These are phyloP conservation scores for Beauveria rudraprayagi DNA, from an alignment of 2,329 filamentous ascomycete genomes.

Conservation along the genomic window DNA sequence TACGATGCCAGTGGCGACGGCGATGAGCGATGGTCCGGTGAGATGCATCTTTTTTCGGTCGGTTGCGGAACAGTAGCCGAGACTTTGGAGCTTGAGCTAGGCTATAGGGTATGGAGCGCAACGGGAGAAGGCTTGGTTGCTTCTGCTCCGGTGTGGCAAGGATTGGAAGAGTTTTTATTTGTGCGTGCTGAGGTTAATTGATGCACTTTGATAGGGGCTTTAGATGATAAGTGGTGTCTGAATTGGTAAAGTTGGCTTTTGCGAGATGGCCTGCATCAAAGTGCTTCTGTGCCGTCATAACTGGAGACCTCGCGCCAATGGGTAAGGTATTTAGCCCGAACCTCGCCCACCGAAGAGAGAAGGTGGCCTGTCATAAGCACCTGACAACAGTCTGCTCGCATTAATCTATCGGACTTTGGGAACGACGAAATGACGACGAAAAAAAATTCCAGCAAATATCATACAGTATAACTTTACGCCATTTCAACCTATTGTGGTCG, in stretches of 20 bases:
- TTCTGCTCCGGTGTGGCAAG: background rate
- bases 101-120: background rate
- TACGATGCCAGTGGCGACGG: conserved; percentile 29
- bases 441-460: background rate
- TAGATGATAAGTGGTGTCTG: background rate
- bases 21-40: conserved; percentile 24
- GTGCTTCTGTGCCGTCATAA: background rate
- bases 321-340: too few relatives aligned
- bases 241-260: background rate
- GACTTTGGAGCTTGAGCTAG: background rate
- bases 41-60: conserved; percentile 8
- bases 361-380: background rate
- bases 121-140: background rate
- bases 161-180: background rate
- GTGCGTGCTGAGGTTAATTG: background rate
- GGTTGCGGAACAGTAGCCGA: background rate
- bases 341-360: background rate
- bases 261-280: background rate
- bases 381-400: background rate
- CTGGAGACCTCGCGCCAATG: background rate
- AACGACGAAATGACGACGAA: background rate
- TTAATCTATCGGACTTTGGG: background rate
- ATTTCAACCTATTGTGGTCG: background rate
- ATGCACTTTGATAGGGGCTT: background rate
- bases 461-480: too few relatives aligned